Conservation (phyloP, 208 protist species). For the Acanthamoeba healyi region DNA sequence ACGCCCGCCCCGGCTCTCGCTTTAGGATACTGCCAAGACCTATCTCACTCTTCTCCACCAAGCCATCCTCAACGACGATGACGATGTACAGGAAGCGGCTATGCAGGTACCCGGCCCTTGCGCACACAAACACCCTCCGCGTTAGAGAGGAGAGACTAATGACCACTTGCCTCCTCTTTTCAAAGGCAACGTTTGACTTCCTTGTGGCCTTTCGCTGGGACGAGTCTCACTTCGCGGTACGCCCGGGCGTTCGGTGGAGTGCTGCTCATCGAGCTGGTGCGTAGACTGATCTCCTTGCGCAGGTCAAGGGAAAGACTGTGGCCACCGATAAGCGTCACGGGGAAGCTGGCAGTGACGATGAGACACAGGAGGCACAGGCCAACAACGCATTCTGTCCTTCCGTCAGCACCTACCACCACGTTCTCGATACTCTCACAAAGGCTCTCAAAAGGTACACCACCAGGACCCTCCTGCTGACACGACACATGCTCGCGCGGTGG, state of each 20-base stretch:
- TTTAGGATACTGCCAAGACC: not conserved
- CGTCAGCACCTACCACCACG: not conserved
- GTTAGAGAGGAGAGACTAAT: not conserved
- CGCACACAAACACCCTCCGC: not conserved
- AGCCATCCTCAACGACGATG: not conserved
- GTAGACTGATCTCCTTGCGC: too few relatives aligned
- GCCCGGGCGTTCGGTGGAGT: too few relatives aligned
- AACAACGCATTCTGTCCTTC: not conserved
- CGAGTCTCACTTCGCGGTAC: not conserved
- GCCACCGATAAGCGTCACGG: not conserved
- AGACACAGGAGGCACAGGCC: not conserved
- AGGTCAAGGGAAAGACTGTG: not conserved
- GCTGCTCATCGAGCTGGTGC: too few relatives aligned
- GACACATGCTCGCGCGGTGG: too few relatives aligned
- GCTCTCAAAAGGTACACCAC: not conserved
- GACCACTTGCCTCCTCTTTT: not conserved
- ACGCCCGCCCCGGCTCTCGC: not conserved
- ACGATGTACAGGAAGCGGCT: not conserved
- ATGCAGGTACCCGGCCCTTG: not conserved
- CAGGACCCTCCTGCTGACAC: too few relatives aligned
- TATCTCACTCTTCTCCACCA: conserved; percentile 1
- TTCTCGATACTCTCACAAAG: not conserved
- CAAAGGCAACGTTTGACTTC: not conserved
- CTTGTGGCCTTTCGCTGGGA: not conserved
- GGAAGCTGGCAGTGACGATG: not conserved